phyloP scores from a whole-genome alignment of 148 eudicot genomes.

The Camellia granthamiana region DNA sequence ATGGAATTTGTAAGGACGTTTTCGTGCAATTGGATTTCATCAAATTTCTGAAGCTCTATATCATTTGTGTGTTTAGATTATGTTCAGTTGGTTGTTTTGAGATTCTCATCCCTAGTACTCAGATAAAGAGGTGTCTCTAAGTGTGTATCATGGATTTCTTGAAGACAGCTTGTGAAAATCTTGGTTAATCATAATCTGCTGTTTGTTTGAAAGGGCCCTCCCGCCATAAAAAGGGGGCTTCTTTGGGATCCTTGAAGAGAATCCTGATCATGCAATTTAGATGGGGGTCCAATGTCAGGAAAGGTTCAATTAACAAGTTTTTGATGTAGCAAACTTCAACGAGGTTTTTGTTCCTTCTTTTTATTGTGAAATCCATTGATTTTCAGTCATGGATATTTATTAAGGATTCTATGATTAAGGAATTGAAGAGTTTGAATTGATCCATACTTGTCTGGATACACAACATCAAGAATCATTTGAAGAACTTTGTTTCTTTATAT shows the following conservation, averaged over 20 bases:
- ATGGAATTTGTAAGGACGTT: conserved; percentile 18
- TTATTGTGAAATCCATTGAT: not conserved
- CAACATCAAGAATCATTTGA: not conserved
- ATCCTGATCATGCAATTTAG: conserved; percentile 5
- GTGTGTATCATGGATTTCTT: not conserved
- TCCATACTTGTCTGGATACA: not conserved
- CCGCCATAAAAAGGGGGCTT: not conserved
- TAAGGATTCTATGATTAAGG: not conserved
- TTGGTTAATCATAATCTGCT: not conserved
- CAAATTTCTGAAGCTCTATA: conserved; percentile 12
- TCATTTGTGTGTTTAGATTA: conserved; percentile 10
- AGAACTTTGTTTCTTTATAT: not conserved
- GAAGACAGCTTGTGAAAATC: not conserved
- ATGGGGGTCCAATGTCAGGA: not conserved
- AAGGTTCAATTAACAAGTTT: not conserved
- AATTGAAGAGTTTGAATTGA: not conserved
- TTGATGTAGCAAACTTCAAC: conserved; percentile 2
- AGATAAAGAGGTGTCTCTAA: conserved; percentile 10
- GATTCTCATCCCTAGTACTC: conserved; percentile 3
- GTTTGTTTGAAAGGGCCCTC: conserved; percentile 9
- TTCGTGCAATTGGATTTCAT: conserved; percentile 13
- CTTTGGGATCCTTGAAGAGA: conserved; percentile 1
- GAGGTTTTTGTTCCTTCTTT: not conserved
- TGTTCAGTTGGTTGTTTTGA: conserved; percentile 20
- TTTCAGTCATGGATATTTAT: not conserved